Evolutionary conservation across 2,329 filamentous ascomycete genomes (phyloP), one percentile per base, ranked within the genome.

Genomic region (Cytospora mali): DNA sequence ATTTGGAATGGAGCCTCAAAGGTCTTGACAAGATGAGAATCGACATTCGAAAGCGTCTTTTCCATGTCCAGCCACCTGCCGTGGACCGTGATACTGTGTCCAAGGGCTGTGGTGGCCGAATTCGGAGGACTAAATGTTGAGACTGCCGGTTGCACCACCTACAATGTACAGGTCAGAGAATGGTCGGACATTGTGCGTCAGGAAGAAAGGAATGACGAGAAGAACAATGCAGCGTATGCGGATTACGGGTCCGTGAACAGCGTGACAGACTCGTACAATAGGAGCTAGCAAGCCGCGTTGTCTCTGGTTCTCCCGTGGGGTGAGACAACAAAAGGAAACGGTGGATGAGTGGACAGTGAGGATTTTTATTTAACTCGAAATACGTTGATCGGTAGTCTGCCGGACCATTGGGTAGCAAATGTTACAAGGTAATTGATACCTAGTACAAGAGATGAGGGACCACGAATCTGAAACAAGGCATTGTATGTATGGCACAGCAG

Each of bases 401-500:
- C 50, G 53, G 25, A 54, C 42, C 33, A 59, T 48, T 31, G 27
- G 49, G 48, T 42, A 60, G 50, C 25, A 21, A 21, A 48, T 46
- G 27, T 35, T 54, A 46, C 21, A 53, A 53, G 49, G 49, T 53
- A 46, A 53, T 53, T 54, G 58, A 55, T 27, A n/a, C n/a, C n/a
- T n/a, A n/a, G n/a, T n/a, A 52, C 50, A 54, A 60, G 53, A 60
- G 48, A 60, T 60, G 58, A 54, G 42, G 53, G 58, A 50, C 35
- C 39, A 51, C 53, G 39, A 54, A 60, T 60, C 50, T 60, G 58
- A 60, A 60, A 60, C 58, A 60, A 23, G 27, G 58, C 50, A 27
- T 54, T 54, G 58, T 54, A 46, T 31, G n/a, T 42, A 18, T 6
- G 31, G n/a, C 14, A 42, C 21, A 16, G n/a, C 39, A 42, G 39